Evolutionary conservation across 106 monocot species (phyloP), one percentile per base, ranked within the genome.

Genomic region (Dendrobium nobile): DNA sequence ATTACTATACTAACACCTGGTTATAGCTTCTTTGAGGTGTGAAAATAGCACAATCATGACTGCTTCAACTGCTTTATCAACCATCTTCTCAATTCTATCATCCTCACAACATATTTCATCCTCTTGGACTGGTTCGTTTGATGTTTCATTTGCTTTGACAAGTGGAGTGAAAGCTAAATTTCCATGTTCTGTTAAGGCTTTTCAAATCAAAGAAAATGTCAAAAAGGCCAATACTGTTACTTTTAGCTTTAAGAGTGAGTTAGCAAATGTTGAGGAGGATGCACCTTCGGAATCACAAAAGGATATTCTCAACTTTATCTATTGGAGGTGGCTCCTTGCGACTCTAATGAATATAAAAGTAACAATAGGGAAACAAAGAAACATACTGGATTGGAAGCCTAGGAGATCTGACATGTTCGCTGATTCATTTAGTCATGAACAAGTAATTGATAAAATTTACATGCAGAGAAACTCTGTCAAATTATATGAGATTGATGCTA

Each of bases 401-500:
- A 88, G 70, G 54, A 44, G 87, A 27, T 84, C 90, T 15, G 81
- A 90, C 61, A 86, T 82, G 83, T 77, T 88, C 22, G 73, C 47
- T 0, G 87, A 86, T 84, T 81, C 79, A n/a, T 85, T 84, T 75
- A 79, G 75, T 58, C 42, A 84, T 67, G 84, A 84, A 2, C 87
- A 77, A 51, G 78, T 90, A 9, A 68, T 88, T 44, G 74, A 85
- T 44, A 83, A 81, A 16, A 75, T 82, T 16, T 86, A 81, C 77
- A 82, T 77, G 77, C 87, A 90, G 81, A 86, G 82, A 44, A 87
- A 87, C 31, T 86, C 84, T 27, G 82, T 88, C 4, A 59, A 87
- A 48, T 88, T 85, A 9, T 90, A 90, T 78, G 90, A 86, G 82
- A 86, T 88, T 79, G 87, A 87, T 41, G 83, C 84, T 20, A 87